phyloP scores from a whole-genome alignment of 305 asterid genomes.

The Plantago coronopus region DNA sequence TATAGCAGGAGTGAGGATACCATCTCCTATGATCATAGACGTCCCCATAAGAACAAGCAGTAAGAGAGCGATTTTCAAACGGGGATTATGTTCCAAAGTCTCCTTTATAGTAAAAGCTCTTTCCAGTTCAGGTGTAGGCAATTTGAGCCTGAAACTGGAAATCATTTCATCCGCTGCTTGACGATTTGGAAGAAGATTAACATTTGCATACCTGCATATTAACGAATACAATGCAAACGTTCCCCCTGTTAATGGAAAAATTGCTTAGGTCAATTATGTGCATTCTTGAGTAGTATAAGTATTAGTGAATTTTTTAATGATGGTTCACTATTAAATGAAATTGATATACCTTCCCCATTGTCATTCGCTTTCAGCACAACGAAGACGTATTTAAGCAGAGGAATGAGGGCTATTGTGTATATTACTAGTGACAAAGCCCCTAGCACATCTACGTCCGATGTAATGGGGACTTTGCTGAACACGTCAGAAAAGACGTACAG shows the following conservation, averaged over 20 bases:
- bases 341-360: slow-evolving; percentile 79
- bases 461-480: slow-evolving; percentile 84
- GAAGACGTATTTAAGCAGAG: slow-evolving; percentile 75
- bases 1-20: slow-evolving; percentile 94
- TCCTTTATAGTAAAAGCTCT: slow-evolving; percentile 84
- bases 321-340: slow-evolving; percentile 4
- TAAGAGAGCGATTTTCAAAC: slow-evolving; percentile 59
- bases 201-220: slow-evolving; percentile 88
- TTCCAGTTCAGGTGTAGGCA: slow-evolving; percentile 92
- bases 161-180: slow-evolving; percentile 81
- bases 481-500: slow-evolving; percentile 83
- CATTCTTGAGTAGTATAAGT: not conserved
- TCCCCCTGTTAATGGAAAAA: slow-evolving; percentile 66
- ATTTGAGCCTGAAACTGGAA: slow-evolving; percentile 87
- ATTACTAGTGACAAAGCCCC: slow-evolving; percentile 87
- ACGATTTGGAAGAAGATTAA: slow-evolving; percentile 85
- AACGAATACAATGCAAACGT: slow-evolving; percentile 91
- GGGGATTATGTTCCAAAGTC: slow-evolving; percentile 56
- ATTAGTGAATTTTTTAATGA: not conserved
- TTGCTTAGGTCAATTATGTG: slow-evolving; percentile 19
- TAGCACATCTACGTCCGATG: slow-evolving; percentile 78
- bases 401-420: slow-evolving; percentile 88
- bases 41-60: slow-evolving; percentile 90
- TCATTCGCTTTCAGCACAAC: slow-evolving; percentile 94
- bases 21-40: slow-evolving; percentile 94